Evolutionary conservation across 176 grass and related monocot species (phyloP).

Genomic region (Oropetium thomaeum): DNA sequence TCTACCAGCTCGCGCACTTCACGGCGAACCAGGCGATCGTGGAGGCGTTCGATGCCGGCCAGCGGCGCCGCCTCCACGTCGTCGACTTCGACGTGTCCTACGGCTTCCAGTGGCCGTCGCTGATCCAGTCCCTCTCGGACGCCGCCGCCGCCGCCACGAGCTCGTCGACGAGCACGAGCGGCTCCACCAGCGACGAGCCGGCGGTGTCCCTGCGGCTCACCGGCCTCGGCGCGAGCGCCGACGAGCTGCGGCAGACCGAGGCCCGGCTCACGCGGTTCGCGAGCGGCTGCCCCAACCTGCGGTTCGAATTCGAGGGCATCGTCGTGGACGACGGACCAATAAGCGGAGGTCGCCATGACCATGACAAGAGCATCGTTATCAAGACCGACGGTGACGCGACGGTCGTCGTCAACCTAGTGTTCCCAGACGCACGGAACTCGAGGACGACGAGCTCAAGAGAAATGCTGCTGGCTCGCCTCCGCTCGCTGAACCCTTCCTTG

Average conservation of each 20-base stretch:
- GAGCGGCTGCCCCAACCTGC: slow-evolving; percentile 46
- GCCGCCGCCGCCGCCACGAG: slow-evolving; percentile 12
- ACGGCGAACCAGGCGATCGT: slow-evolving; percentile 92
- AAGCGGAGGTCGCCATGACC: background rate
- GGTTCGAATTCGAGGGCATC: slow-evolving; percentile 67
- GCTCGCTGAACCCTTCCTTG: slow-evolving; percentile 51
- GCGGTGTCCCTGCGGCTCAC: slow-evolving; percentile 60
- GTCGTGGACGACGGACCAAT: slow-evolving; percentile 21
- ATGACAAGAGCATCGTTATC: slow-evolving; percentile 21
- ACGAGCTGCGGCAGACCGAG: slow-evolving; percentile 62
- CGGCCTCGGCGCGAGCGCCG: slow-evolving; percentile 43
- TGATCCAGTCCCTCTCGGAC: slow-evolving; percentile 77
- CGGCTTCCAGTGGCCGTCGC: slow-evolving; percentile 92
- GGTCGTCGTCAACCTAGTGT: slow-evolving; percentile 69
- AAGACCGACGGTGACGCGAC: slow-evolving; percentile 39
- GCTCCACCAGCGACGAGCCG: background rate
- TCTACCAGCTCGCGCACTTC: slow-evolving; percentile 86
- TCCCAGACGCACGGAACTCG: slow-evolving; percentile 37
- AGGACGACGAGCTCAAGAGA: slow-evolving; percentile 23
- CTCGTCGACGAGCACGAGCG: background rate
- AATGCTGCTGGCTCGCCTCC: slow-evolving; percentile 44
- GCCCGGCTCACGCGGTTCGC: slow-evolving; percentile 53
- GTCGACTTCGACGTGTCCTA: slow-evolving; percentile 74
- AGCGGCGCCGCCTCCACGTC: slow-evolving; percentile 48
- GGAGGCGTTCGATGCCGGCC: slow-evolving; percentile 58